Evolutionary conservation across 2,329 filamentous ascomycete genomes (phyloP).

Genomic region (Microsporum ferrugineum): DNA sequence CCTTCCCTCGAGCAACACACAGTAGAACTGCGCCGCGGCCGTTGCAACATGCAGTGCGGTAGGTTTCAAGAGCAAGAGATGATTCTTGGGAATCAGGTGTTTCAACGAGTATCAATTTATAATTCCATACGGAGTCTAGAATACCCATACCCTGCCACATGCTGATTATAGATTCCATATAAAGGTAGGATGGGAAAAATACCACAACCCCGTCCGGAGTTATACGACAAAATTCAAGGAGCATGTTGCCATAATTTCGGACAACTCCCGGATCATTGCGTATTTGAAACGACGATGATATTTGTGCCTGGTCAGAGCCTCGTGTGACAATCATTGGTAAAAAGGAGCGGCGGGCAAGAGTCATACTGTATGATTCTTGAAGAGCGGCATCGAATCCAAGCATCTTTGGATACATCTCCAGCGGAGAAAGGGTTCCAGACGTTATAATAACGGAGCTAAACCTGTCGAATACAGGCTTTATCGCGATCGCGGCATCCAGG

Average conservation of each 20-base stretch:
- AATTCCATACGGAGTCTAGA: conserved; percentile 95
- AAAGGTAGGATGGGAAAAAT: conserved; percentile 96
- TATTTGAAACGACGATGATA: conserved; percentile 89
- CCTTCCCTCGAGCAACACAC: conserved; percentile 92
- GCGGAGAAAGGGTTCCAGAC: conserved; percentile 86
- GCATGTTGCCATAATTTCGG: conserved; percentile 83
- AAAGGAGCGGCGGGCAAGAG: conserved; percentile 85
- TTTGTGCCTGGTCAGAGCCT: conserved; percentile 83
- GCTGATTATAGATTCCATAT: conserved; percentile 98
- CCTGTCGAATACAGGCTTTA: conserved; percentile 92
- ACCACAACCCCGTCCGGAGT: conserved; percentile 98
- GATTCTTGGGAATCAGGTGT: conserved; percentile 97
- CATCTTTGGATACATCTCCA: conserved; percentile 99
- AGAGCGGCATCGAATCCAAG: conserved; percentile 84
- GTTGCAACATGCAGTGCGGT: conserved; percentile 94
- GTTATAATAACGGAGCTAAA: conserved; percentile 98
- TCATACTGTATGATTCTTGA: conserved; percentile 97
- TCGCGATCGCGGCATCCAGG: conserved; percentile 92
- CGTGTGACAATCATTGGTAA: conserved; percentile 94
- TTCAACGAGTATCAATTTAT: conserved; percentile 95
- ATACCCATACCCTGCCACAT: conserved; percentile 99
- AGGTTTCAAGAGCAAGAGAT: conserved; percentile 87
- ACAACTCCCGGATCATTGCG: conserved; percentile 95
- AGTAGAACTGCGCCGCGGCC: conserved; percentile 85
- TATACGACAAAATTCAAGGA: conserved; percentile 91